Conservation (phyloP, 805 yeast genomes). For the Lipomyces chichibuensis region DNA sequence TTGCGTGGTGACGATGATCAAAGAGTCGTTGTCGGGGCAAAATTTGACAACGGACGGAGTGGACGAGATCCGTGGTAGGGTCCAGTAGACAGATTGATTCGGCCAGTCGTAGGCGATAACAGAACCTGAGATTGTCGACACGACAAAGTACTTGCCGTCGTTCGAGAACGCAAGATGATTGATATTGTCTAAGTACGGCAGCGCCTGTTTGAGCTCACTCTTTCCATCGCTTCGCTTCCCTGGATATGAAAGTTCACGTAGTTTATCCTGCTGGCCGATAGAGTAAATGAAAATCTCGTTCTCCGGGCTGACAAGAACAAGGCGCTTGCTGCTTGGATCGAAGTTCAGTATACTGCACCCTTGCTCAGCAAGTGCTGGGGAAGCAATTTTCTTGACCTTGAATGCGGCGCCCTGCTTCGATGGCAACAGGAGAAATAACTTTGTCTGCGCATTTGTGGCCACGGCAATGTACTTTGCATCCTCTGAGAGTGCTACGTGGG, state of each 20-base stretch:
- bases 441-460: conserved; percentile 67
- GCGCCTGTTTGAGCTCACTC: conserved; percentile 15
- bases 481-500: conserved; percentile 65
- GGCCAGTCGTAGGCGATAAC: conserved; percentile 54
- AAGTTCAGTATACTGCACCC: conserved; percentile 65
- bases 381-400: conserved; percentile 58
- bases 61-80: conserved; percentile 62
- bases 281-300: conserved; percentile 58
- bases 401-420: conserved; percentile 45
- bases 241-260: not conserved
- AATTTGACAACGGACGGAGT: conserved; percentile 66
- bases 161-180: conserved; percentile 56
- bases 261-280: conserved; percentile 33
- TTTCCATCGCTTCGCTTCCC: not conserved
- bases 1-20: conserved; percentile 64
- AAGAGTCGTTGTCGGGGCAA: conserved; percentile 50
- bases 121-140: conserved; percentile 67
- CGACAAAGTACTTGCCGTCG: conserved; percentile 53
- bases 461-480: conserved; percentile 71
- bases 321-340: conserved; percentile 45
- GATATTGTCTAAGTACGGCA: conserved; percentile 56
- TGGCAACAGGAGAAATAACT: conserved; percentile 65
- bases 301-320: conserved; percentile 61
- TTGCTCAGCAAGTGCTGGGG: conserved; percentile 43
- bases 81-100: conserved; percentile 40